Evolutionary conservation across 768 basidiomycete species (phyloP), one percentile per base, ranked within the genome.

Genomic region (Lentinula guzmanii): DNA sequence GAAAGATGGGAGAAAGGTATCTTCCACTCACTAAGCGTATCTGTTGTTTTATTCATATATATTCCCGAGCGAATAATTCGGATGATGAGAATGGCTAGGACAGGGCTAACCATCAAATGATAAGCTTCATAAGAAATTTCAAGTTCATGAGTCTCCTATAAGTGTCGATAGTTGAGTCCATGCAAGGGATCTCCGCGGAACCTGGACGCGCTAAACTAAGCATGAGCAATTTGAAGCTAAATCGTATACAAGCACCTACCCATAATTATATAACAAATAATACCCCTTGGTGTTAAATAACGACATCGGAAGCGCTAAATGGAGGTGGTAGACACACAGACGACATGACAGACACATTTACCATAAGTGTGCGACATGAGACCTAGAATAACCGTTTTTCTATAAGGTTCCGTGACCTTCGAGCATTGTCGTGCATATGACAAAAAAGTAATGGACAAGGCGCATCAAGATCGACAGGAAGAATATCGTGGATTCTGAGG

Each of bases 141-240:
- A 45, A 33, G 31, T 58, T 58, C 35, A 50, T 45, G 46, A 35
- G 33, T 21, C 45, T 59, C 45, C 58, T 59, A 21, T 48, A 35
- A 45, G 55, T 43, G 55, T 56, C 41, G 55, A 21, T 16, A 59
- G 24, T 58, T 45, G 46, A 59, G 16, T 48, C 39, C 42, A 59
- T 56, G 39, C 24, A 43, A 43, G 39, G 55, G 55, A 56, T 59
- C 58, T 59, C 58, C 58, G 58, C 58, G 58, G 58, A 59, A 51
- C 48, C 58, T 50, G 35, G 28, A 59, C 21, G 37, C 37, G 45
- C 42, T 31, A 28, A 34, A 42, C 15, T 42, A 28, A 11, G 45
- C 28, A 52, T 56, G 39, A 42, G 41, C 39, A 42, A 42, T 35
- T 24, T 24, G n/a, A 31, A 39, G 39, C 55, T 41, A 41, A 45